A percentile compares a stretch with the other conserved stretches of the same genome.
Conservation (phyloP, 805 yeast genomes). For the Kodamaea restingae region DNA sequence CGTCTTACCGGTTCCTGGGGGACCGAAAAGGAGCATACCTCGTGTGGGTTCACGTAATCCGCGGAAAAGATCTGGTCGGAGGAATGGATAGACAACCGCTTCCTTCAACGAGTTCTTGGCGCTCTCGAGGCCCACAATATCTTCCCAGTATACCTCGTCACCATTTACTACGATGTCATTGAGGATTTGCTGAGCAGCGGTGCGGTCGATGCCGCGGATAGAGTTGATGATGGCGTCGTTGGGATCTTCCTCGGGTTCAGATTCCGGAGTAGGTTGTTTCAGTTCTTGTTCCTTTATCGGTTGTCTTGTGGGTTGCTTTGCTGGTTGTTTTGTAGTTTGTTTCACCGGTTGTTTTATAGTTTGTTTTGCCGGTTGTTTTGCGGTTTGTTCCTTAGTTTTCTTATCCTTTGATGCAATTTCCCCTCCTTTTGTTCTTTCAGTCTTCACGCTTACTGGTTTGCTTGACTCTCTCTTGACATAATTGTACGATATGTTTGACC, state of each 20-base stretch:
- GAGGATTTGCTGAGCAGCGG: constrained; percentile 76
- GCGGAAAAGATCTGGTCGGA: constrained; percentile 86
- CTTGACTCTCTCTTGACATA: constrained; percentile 9
- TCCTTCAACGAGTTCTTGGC: constrained; percentile 89
- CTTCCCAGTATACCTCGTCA: constrained; percentile 92
- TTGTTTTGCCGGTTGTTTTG: background rate
- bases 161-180: constrained; percentile 87
- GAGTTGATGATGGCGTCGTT: constrained; percentile 42
- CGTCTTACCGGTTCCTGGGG: constrained; percentile 98
- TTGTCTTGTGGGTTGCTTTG: constrained; percentile 1
- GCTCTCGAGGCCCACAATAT: constrained; percentile 85
- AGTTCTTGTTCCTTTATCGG: constrained; percentile 1
- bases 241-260: constrained; percentile 13
- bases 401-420: too few species aligned
- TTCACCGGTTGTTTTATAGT: background rate
- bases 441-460: background rate
- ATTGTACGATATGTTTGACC: constrained; percentile 14
- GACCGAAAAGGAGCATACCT: constrained; percentile 95
- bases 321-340: background rate
- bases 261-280: background rate
- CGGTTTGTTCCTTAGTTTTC: background rate
- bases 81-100: constrained; percentile 92
- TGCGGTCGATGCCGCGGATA: constrained; percentile 68
- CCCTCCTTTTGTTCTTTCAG: too few species aligned
- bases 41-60: constrained; percentile 92